A percentile compares a stretch with the other conserved stretches of the same genome.
These are phyloP conservation scores for Meredithiella fracta DNA, from an alignment of 2,329 filamentous ascomycete genomes.

Conservation along the genomic window DNA sequence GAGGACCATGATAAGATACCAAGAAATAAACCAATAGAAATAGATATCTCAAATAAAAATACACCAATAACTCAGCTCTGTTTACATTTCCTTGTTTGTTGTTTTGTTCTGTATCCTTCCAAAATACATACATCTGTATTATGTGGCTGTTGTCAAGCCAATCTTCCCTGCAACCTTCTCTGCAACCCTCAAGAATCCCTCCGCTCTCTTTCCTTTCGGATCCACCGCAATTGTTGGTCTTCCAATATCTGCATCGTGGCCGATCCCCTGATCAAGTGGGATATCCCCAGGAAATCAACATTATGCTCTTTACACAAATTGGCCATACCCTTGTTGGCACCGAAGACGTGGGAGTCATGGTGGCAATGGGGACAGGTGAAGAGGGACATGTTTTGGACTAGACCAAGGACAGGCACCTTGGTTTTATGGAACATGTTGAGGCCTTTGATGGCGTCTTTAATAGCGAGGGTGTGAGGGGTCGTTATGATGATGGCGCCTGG, in stretches of 20 bases:
- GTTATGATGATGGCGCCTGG: constrained; percentile 69
- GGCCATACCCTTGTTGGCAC: constrained; percentile 45
- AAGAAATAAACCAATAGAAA: background rate
- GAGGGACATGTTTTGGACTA: constrained; percentile 84
- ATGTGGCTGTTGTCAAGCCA: constrained; percentile 16
- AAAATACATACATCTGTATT: no score
- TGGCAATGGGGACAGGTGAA: constrained; percentile 68
- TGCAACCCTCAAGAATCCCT: constrained; percentile 57
- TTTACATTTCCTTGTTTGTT: background rate
- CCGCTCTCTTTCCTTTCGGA: constrained; percentile 55
- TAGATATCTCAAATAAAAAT: background rate
- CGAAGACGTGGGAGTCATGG: constrained; percentile 60
- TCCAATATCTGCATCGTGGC: constrained; percentile 71
- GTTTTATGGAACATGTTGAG: constrained; percentile 87
- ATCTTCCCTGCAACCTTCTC: constrained; percentile 34
- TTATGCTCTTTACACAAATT: constrained; percentile 54
- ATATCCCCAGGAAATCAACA: constrained; percentile 79
- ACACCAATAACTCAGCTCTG: background rate
- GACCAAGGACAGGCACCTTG: constrained; percentile 61
- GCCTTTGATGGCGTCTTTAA: constrained; percentile 82
- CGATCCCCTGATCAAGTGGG: constrained; percentile 72
- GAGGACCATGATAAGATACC: no score
- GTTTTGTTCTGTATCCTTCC: background rate
- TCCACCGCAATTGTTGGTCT: constrained; percentile 83
- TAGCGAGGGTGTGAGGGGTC: constrained; percentile 81